Percentiles rank a stretch among this genome's conserved stretches.
Conservation (phyloP, 331 rosid species). For the Spiraea crenata region DNA sequence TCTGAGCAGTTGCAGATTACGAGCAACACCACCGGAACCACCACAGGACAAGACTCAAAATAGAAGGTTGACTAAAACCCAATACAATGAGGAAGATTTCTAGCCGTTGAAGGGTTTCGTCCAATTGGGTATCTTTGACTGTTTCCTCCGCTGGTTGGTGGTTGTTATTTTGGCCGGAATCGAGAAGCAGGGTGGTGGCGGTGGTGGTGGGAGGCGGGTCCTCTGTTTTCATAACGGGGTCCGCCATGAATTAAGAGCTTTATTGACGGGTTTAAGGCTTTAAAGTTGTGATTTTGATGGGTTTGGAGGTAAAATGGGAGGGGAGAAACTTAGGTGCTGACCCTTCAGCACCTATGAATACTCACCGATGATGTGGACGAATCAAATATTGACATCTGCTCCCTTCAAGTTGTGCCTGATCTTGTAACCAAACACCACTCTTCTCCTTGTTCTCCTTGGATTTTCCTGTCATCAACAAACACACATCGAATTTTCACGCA, state of each 20-base stretch:
- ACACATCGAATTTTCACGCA: no score
- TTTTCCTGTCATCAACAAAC: no score
- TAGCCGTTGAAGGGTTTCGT: slow-evolving; percentile 37
- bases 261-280: background rate
- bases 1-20: slow-evolving; percentile 33
- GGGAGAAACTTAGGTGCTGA: no score
- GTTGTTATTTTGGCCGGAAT: slow-evolving; percentile 19
- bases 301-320: slow-evolving; percentile 1
- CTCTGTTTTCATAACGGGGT: slow-evolving; percentile 30
- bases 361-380: no score
- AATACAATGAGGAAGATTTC: slow-evolving; percentile 46
- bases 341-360: no score
- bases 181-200: slow-evolving; percentile 37
- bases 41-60: slow-evolving; percentile 22
- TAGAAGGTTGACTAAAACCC: slow-evolving; percentile 51
- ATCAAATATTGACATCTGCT: no score
- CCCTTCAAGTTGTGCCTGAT: no score
- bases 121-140: slow-evolving; percentile 36
- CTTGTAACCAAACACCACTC: no score
- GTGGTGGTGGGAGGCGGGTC: slow-evolving; percentile 19
- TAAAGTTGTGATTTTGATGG: background rate
- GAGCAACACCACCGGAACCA: slow-evolving; percentile 47
- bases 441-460: no score
- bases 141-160: background rate
- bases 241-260: slow-evolving; percentile 27